phyloP scores from a whole-genome alignment of 2,329 filamentous ascomycete genomes.

The Fusarium proliferatum region DNA sequence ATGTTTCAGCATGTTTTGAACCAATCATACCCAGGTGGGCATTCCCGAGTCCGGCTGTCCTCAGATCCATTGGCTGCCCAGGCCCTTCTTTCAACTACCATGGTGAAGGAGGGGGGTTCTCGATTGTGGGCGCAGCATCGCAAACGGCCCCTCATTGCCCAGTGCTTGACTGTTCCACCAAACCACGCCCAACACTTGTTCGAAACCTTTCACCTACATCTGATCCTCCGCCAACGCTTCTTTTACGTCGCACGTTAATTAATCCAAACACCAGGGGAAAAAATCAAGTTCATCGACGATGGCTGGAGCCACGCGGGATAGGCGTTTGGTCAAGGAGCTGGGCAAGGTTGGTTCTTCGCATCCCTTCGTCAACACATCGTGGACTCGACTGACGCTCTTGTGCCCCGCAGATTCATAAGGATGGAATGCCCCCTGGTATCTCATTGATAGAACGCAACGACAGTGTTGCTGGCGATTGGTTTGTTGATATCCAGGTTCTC shows the following conservation, averaged over 20 bases:
- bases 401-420: constrained; percentile 61
- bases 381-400: constrained; percentile 32
- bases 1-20: not conserved
- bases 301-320: constrained; percentile 62
- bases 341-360: constrained; percentile 57
- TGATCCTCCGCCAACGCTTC: constrained; percentile 19
- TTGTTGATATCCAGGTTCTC: constrained; percentile 89
- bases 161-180: constrained; percentile 23
- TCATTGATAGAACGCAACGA: constrained; percentile 82
- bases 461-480: constrained; percentile 80
- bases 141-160: constrained; percentile 36
- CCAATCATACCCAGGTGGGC: constrained; percentile 21
- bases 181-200: constrained; percentile 1
- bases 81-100: not conserved
- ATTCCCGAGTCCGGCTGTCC: not conserved
- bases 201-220: constrained; percentile 28
- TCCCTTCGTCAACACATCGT: not conserved
- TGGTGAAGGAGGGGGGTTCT: not conserved
- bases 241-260: not conserved
- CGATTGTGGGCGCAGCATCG: constrained; percentile 32
- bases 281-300: constrained; percentile 41
- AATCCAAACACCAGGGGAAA: not conserved
- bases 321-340: constrained; percentile 70
- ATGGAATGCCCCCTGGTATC: constrained; percentile 75
- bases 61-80: constrained; percentile 6